Base-by-base conservation (phyloP, 1,284 basidiomycete genomes). In the Apiotrichum mycotoxinovorans region DNA sequence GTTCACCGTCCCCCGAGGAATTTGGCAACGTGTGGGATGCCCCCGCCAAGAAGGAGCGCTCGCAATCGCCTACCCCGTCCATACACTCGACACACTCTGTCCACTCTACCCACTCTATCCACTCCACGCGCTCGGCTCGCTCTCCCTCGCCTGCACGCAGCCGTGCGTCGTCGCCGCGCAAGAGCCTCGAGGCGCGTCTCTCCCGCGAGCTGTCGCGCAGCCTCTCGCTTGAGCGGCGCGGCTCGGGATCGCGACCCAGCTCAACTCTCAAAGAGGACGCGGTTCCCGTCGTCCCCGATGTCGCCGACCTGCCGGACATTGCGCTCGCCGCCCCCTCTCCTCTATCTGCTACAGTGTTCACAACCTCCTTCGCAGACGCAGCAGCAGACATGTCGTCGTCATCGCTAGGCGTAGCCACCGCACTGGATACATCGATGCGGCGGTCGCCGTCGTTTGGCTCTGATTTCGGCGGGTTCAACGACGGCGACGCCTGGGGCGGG, bases 401-500 rank as follows among this genome's bases (percentile, higher is more conserved):
- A 12, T 48, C 46, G 27, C 23, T 51, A 7, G 38, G 11, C n/a
- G 12, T 41, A 18, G n/a, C 4, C 18, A 9, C 35, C 8, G 22
- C 34, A n/a, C n/a, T n/a, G 11, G 20, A 38, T 17, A 35, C 51
- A 4, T 23, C 51, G 5, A 18, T 45, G 8, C 23, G 10, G 4
- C 51, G 51, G 17, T 26, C 23, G 2, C 11, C 34, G 9, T 45
- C 42, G 17, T 44, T 52, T n/a, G 51, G 43, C 25, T 37, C 30
- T 18, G 34, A 27, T 42, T 52, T 52, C 44, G 51, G 51, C 34
- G 51, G 51, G 11, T 52, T 52, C 22, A 26, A 35, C 22, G 51
- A 37, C 34, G 50, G 48, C 14, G 38, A 33, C 33, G 23, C 34
- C 7, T 49, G 48, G 48, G 48, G 48, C 4, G 20, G 30, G n/a